Evolutionary conservation across 2,329 filamentous ascomycete species (phyloP), one percentile per base, ranked within the genome.

Genomic region (Claviceps capensis): DNA sequence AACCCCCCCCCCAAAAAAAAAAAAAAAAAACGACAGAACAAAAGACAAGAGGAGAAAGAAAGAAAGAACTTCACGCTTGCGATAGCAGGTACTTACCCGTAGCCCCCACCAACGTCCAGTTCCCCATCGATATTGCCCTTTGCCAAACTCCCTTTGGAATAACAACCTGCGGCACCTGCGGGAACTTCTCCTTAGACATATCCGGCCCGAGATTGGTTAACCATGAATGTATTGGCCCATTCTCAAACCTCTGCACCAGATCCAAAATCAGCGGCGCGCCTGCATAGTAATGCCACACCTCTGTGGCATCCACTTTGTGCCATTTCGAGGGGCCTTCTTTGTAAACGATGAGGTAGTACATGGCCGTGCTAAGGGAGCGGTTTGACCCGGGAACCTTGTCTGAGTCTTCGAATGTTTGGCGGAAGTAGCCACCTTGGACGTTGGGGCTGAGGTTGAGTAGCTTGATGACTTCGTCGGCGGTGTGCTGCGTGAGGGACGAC

Each of bases 281-380:
- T 6, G 72, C 75, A 50, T 77, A 77, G 62, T 73, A 69, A 58
- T 78, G 75, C 75, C 75, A 78, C 5, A 75, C 61, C 59, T 77
- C 73, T 26, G 62, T 69, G 3, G 70, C 69, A 51, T 76, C 72
- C 7, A 63, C 50, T 51, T 71, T 70, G 61, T 78, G 75, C 74
- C 73, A 77, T 51, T 67, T 58, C 2, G 74, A 77, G 26, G 66
- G 56, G 0, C 70, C 68, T 0, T 56, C 62, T 4, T 60, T 52
- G 26, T 70, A 69, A 48, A 76, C 68, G 5, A 78, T 69, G 0
- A 77, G 67, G 57, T 77, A 77, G 63, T 76, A 78, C 57, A 76
- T 77, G 48, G 67, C 66, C 1, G 74, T 76, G 62, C 71, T 74
- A 52, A 64, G 53, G 2, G 73, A 71, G 51, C 73, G 73, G 41